Evolutionary conservation across 2,329 filamentous ascomycete species (phyloP).

Genomic region (Calonectria montana): DNA sequence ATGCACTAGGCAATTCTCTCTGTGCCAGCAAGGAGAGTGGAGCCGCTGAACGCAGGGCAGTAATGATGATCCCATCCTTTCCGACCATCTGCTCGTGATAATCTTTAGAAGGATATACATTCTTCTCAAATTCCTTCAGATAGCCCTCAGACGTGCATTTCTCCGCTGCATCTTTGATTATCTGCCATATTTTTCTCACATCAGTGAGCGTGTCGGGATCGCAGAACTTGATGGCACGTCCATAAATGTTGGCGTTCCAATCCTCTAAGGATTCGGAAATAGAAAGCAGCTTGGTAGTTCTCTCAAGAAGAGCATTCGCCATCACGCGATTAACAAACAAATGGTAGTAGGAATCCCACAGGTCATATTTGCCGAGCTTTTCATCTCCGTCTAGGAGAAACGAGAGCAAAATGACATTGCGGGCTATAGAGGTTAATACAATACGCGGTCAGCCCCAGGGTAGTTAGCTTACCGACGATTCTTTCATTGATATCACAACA

Average conservation of each 20-base stretch:
- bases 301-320: slow-evolving; percentile 50
- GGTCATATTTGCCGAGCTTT: slow-evolving; percentile 37
- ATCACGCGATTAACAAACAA: slow-evolving; percentile 55
- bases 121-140: slow-evolving; percentile 27
- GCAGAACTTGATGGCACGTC: slow-evolving; percentile 58
- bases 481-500: slow-evolving; percentile 64
- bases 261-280: slow-evolving; percentile 50
- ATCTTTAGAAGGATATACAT: slow-evolving; percentile 33
- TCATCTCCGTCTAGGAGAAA: slow-evolving; percentile 58
- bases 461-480: slow-evolving; percentile 57
- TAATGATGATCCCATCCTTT: slow-evolving; percentile 37
- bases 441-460: neutral
- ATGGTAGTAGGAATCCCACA: slow-evolving; percentile 70
- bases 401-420: slow-evolving; percentile 65
- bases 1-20: slow-evolving; percentile 35
- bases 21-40: slow-evolving; percentile 47
- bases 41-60: slow-evolving; percentile 51
- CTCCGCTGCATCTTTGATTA: slow-evolving; percentile 34
- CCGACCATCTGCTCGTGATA: slow-evolving; percentile 25
- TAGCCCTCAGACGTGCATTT: slow-evolving; percentile 23
- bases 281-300: slow-evolving; percentile 56
- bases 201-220: slow-evolving; percentile 58
- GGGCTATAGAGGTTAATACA: slow-evolving; percentile 51
- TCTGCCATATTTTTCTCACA: slow-evolving; percentile 53
- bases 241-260: slow-evolving; percentile 61